phyloP scores from a whole-genome alignment of 2,329 filamentous ascomycete species.

The Fonsecaea monophora region DNA sequence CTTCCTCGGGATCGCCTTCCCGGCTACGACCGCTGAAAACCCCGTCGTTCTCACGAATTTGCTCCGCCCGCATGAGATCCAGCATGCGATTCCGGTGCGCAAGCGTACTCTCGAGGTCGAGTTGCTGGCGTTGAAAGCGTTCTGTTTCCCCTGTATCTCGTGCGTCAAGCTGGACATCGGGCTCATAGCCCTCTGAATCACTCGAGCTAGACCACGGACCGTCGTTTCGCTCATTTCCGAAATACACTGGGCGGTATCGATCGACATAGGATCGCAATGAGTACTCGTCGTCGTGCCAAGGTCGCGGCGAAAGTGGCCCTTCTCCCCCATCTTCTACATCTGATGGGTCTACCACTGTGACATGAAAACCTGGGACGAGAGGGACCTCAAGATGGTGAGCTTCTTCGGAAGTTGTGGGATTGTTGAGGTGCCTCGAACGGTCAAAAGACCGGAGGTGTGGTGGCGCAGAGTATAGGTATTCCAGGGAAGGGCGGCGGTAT shows the following conservation, averaged over 20 bases:
- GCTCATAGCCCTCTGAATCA: conserved; percentile 36
- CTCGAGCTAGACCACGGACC: conserved; percentile 27
- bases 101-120: conserved; percentile 24
- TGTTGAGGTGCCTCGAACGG: conserved; percentile 36
- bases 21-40: conserved; percentile 23
- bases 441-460: conserved; percentile 47
- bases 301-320: conserved; percentile 34
- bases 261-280: conserved; percentile 35
- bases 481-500: conserved; percentile 48
- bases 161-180: conserved; percentile 10
- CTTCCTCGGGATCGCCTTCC: conserved; percentile 14
- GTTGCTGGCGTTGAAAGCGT: conserved; percentile 21
- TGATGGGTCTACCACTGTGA: conserved; percentile 30
- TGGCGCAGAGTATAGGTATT: conserved; percentile 49
- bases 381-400: conserved; percentile 22
- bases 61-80: conserved; percentile 28
- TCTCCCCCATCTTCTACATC: conserved; percentile 29
- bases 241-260: conserved; percentile 36
- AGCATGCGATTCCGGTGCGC: conserved; percentile 26
- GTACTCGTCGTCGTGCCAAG: conserved; percentile 38
- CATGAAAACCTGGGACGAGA: conserved; percentile 33
- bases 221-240: conserved; percentile 27
- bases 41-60: conserved; percentile 28
- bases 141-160: conserved; percentile 21
- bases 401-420: conserved; percentile 29